These are phyloP conservation scores for Kwoniella newhampshirensis DNA, from an alignment of 768 basidiomycete genomes.

Conservation along the genomic window DNA sequence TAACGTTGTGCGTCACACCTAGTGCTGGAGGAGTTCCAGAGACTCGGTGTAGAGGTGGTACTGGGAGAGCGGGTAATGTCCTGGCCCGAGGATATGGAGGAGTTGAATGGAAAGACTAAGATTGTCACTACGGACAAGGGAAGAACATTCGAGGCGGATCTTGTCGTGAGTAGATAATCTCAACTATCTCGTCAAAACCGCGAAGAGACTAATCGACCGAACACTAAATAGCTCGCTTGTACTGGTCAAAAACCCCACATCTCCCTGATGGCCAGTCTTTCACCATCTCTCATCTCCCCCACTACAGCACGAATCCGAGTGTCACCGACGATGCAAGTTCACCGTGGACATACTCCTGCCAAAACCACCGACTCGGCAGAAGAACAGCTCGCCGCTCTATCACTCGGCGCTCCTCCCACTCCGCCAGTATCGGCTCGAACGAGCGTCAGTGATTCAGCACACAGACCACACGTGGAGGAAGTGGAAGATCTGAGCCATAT, in stretches of 20 bases:
- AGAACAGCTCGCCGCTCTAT: slow-evolving; percentile 24
- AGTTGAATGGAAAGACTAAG: slow-evolving; percentile 37
- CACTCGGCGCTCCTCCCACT: slow-evolving; percentile 15
- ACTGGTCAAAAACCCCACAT: slow-evolving; percentile 52
- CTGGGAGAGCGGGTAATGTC: slow-evolving; percentile 44
- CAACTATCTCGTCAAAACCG: too few relatives aligned
- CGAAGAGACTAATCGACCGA: too few relatives aligned
- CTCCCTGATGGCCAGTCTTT: slow-evolving; percentile 42
- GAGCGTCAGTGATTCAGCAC: neutral
- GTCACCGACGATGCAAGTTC: slow-evolving; percentile 42
- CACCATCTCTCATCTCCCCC: slow-evolving; percentile 41
- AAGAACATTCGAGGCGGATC: slow-evolving; percentile 43
- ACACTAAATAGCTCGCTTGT: slow-evolving; percentile 42
- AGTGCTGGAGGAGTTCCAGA: slow-evolving; percentile 39
- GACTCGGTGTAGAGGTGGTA: slow-evolving; percentile 42
- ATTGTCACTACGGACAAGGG: slow-evolving; percentile 44
- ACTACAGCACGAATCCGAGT: slow-evolving; percentile 42
- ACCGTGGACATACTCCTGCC: slow-evolving; percentile 18
- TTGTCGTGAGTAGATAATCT: slow-evolving; percentile 43
- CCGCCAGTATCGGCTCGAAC: slow-evolving; percentile 17
- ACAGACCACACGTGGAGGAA: slow-evolving; percentile 2
- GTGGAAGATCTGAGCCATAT: slow-evolving; percentile 32
- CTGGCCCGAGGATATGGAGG: slow-evolving; percentile 36
- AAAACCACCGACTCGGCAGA: slow-evolving; percentile 11
- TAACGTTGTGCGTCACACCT: neutral